phyloP scores from a whole-genome alignment of 108 stramenopile species.

The Nannochloropsis gaditana region DNA sequence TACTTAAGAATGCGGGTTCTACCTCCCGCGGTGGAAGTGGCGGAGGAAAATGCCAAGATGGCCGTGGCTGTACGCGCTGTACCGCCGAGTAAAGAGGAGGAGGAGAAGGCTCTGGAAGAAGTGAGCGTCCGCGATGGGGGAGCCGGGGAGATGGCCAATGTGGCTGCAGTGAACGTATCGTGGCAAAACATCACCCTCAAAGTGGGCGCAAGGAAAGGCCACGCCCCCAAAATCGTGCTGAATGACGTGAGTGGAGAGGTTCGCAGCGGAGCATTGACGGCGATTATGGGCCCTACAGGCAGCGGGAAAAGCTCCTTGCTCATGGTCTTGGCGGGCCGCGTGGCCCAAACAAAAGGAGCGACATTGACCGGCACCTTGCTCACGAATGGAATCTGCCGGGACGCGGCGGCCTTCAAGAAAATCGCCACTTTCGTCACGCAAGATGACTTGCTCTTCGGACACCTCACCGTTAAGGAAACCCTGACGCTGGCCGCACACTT shows the following conservation, averaged over 20 bases:
- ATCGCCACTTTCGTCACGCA: neutral
- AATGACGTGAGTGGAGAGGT: constrained; percentile 5
- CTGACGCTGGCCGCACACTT: neutral
- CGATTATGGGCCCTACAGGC: neutral
- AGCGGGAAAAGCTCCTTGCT: neutral
- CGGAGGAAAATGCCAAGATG: neutral
- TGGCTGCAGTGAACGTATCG: constrained; percentile 11
- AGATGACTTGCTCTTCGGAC: constrained; percentile 9
- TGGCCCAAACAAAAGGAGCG: neutral
- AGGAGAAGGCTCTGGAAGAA: constrained; percentile 13
- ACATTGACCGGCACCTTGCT: neutral
- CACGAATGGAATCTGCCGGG: neutral
- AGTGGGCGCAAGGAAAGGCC: neutral
- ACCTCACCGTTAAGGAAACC: neutral
- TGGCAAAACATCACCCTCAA: neutral
- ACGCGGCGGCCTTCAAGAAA: neutral
- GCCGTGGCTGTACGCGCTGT: neutral
- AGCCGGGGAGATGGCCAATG: neutral
- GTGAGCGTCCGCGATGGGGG: neutral
- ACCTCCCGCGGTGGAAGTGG: neutral
- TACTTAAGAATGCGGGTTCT: neutral
- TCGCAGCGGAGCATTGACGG: neutral
- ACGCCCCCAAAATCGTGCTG: neutral
- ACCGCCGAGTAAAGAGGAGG: constrained; percentile 4
- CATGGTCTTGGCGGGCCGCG: neutral